Evolutionary conservation across 2,329 filamentous ascomycete species (phyloP), one percentile per base, ranked within the genome.

Genomic region (Claviceps africana): DNA sequence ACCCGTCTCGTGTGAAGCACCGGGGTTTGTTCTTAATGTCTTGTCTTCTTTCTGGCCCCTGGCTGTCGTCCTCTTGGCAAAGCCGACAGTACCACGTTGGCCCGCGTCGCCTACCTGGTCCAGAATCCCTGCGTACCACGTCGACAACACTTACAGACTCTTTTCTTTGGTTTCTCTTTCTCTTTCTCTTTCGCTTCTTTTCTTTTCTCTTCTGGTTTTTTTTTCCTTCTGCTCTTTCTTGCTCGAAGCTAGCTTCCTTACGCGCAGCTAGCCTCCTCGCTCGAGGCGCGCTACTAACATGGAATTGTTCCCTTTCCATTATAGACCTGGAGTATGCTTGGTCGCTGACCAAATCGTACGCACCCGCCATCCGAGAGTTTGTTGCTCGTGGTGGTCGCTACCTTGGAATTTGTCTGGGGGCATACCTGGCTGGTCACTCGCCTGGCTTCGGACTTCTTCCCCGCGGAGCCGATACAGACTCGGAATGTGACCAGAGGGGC

Each of bases 391-490:
- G 61, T 4, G 60, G 61, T 3, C 55, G 54, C 17, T 63, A 62
- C 47, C 50, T 63, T 1, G 61, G 60, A 28, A 62, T 63, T 51
- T 63, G 61, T 39, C 59, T 63, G 11, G 61, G 61, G 9, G 59
- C 61, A 3, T 63, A 60, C 33, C 53, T 62, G 2, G 61, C 61
- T n/a, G 60, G 60, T 13, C 28, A 56, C 39, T 44, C 55, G 1
- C 58, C 60, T 0, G 61, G 60, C 0, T 60, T 59, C 28, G 55
- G 48, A 6, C 54, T 63, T 9, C 54, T 63, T n/a, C 59, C 53
- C 0, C 31, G 28, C 0, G 58, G 56, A 1, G 51, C 52, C 3
- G 52, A 60, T 13, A 51, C 54, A 1, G 52, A 54, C 22, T 33
- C 55, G 2, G 60, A 62, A 44, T 51, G 39, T 19, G 39, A 50